Percentiles rank a stretch among this genome's conserved stretches.
These are phyloP conservation scores for Lactifluus volemus DNA, from an alignment of 768 basidiomycete genomes.

Conservation along the genomic window DNA sequence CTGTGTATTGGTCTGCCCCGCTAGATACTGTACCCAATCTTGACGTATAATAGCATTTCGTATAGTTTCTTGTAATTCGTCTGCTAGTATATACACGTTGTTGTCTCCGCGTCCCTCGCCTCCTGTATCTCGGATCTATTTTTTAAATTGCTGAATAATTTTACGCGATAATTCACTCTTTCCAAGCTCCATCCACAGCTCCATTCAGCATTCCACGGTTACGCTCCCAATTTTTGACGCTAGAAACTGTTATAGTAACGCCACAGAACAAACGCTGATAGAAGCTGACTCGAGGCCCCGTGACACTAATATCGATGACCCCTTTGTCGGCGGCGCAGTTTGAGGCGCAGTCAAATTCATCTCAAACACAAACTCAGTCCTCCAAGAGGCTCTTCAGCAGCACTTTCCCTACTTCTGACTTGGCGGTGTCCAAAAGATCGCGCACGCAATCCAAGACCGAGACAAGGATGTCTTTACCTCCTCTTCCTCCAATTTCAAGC, in stretches of 20 bases:
- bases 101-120: neutral
- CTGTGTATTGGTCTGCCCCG: neutral
- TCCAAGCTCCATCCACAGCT: neutral
- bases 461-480: constrained; percentile 2
- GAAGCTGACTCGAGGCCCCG: constrained; percentile 10
- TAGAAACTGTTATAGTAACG: neutral
- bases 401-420: neutral
- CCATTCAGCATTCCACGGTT: neutral
- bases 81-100: neutral
- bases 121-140: neutral
- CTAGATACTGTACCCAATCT: neutral
- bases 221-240: too few species aligned
- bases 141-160: too few species aligned
- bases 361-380: neutral
- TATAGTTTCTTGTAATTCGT: neutral
- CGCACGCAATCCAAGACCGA: neutral
- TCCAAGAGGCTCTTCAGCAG: neutral
- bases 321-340: neutral
- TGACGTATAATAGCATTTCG: neutral
- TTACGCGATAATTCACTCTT: neutral
- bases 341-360: neutral
- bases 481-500: constrained; percentile 17
- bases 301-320: constrained; percentile 6
- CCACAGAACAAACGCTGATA: neutral
- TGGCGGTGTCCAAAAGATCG: neutral